phyloP scores from a whole-genome alignment of 2,329 filamentous ascomycete genomes.

The Colletotrichum navitas region DNA sequence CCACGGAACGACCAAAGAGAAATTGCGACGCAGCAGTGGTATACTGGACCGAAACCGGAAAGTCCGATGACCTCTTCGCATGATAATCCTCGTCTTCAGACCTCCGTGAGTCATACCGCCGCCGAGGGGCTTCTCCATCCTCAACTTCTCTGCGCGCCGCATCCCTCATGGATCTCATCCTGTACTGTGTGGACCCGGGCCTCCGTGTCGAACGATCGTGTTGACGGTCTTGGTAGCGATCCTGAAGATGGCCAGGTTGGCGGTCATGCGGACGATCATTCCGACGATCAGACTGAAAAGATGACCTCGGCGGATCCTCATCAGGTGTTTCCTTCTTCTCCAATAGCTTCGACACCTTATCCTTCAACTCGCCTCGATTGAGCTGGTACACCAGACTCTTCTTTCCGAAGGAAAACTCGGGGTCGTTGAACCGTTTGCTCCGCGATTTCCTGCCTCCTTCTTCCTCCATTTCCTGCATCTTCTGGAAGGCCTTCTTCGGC shows the following conservation, averaged over 20 bases:
- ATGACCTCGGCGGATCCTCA: conserved; percentile 2
- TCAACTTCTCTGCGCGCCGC: conserved; percentile 23
- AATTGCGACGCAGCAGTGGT: conserved; percentile 93
- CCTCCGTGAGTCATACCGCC: conserved; percentile 6
- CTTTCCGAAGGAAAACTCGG: conserved; percentile 64
- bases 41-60: conserved; percentile 58
- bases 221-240: not conserved
- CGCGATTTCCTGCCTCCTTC: conserved; percentile 58
- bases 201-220: not conserved
- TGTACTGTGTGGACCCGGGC: not conserved
- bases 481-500: conserved; percentile 66
- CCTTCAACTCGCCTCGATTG: conserved; percentile 59
- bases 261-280: not conserved
- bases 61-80: conserved; percentile 9
- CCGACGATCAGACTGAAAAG: not conserved
- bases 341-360: conserved; percentile 44
- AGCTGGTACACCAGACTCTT: conserved; percentile 67
- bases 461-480: conserved; percentile 52
- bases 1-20: conserved; percentile 85
- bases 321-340: conserved; percentile 26
- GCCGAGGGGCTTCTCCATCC: not conserved
- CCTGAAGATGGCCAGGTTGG: not conserved
- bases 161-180: conserved; percentile 22
- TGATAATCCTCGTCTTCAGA: conserved; percentile 12
- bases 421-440: conserved; percentile 65